A percentile compares a stretch with the other conserved stretches of the same genome.
phyloP scores from a whole-genome alignment of 2,329 filamentous ascomycete genomes.

The Teratosphaeria epicoccoides region DNA sequence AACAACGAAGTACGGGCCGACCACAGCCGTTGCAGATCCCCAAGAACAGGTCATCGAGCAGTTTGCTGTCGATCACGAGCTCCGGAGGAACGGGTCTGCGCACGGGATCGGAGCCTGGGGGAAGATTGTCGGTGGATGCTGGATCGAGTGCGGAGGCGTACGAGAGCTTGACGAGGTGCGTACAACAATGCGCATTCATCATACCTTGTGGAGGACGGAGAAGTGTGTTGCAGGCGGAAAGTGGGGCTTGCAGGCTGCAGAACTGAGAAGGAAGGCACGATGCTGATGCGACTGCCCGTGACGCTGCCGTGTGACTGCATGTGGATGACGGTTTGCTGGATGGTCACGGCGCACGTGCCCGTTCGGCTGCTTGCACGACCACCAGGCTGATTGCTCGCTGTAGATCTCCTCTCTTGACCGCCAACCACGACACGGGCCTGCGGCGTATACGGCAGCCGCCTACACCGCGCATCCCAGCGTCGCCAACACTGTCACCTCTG shows the following conservation, averaged over 20 bases:
- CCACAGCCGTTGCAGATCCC: constrained; percentile 25
- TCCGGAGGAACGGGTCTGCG: constrained; percentile 22
- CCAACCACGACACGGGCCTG: constrained; percentile 48
- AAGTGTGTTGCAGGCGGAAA: not conserved
- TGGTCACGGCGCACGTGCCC: not conserved
- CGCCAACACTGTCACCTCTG: constrained; percentile 51
- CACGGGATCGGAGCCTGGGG: constrained; percentile 48
- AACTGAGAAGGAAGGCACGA: not conserved
- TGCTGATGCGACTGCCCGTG: not conserved
- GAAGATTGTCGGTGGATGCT: constrained; percentile 66
- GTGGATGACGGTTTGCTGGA: not conserved
- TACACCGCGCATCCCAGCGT: constrained; percentile 51
- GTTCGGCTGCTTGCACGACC: not conserved
- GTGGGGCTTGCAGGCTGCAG: not conserved
- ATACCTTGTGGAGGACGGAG: not conserved
- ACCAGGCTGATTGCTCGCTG: not conserved
- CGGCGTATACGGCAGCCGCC: constrained; percentile 73
- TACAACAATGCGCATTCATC: constrained; percentile 10
- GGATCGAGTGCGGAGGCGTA: constrained; percentile 50
- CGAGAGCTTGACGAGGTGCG: constrained; percentile 66
- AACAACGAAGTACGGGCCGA: constrained; percentile 1
- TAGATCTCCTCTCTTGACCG: constrained; percentile 71
- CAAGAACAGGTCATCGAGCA: constrained; percentile 41
- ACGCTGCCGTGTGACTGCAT: not conserved
- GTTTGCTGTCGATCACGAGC: constrained; percentile 29